Percentiles rank a stretch among this genome's conserved stretches.
Evolutionary conservation across 1,284 basidiomycete genomes (phyloP).

Genomic region (Rhodotorula sp.): DNA sequence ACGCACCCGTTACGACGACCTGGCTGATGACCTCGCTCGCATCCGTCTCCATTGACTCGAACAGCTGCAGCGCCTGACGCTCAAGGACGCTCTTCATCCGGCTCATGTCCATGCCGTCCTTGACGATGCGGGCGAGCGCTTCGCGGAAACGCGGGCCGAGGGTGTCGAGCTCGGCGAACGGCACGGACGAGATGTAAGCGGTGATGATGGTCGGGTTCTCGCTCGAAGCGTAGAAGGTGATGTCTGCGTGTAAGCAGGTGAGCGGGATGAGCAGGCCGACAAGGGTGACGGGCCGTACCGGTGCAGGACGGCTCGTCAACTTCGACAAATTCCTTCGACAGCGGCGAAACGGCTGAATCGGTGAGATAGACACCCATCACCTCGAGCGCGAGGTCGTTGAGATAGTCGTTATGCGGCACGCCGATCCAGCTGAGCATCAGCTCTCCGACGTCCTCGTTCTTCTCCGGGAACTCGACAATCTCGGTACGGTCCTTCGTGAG

Average conservation of each 20-base stretch:
- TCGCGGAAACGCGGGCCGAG: slow-evolving; percentile 71
- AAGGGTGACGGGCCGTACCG: slow-evolving; percentile 53
- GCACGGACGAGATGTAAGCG: slow-evolving; percentile 81
- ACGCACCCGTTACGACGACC: slow-evolving; percentile 47
- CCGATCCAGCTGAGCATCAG: slow-evolving; percentile 78
- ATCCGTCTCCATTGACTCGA: slow-evolving; percentile 53
- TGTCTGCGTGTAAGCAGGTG: slow-evolving; percentile 56
- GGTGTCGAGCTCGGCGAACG: slow-evolving; percentile 70
- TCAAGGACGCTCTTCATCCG: slow-evolving; percentile 86
- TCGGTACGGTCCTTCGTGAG: slow-evolving; percentile 55
- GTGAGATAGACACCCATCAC: slow-evolving; percentile 86
- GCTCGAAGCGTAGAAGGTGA: slow-evolving; percentile 78
- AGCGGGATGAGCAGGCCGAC: not conserved
- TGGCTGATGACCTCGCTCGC: slow-evolving; percentile 51
- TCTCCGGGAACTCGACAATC: slow-evolving; percentile 91
- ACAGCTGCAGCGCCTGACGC: slow-evolving; percentile 65
- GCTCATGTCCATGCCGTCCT: slow-evolving; percentile 85
- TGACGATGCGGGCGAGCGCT: slow-evolving; percentile 70
- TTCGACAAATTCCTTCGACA: slow-evolving; percentile 93
- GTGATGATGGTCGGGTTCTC: slow-evolving; percentile 72
- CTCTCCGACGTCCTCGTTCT: slow-evolving; percentile 90
- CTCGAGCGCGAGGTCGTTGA: slow-evolving; percentile 81
- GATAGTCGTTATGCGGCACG: slow-evolving; percentile 64
- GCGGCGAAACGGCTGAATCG: slow-evolving; percentile 80
- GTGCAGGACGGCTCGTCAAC: slow-evolving; percentile 81